These are phyloP conservation scores for Ziziphus jujuba DNA, from an alignment of 306 rosid genomes.

Conservation along the genomic window DNA sequence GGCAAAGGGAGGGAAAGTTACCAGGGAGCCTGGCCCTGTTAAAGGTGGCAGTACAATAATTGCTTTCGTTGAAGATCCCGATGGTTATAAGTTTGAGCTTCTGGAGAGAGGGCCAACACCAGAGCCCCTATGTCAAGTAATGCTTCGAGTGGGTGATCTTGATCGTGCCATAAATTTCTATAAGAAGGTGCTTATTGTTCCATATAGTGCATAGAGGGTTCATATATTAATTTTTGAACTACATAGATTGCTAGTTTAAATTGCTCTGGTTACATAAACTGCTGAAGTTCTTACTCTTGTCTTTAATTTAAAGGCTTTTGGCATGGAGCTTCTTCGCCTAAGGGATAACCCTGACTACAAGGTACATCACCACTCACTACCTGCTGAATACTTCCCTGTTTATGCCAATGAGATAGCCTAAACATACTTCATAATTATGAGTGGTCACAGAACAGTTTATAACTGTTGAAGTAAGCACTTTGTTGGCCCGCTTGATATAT, in stretches of 20 bases:
- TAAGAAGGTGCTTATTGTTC: constrained; percentile 48
- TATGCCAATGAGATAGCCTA: neutral
- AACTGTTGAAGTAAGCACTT: no score
- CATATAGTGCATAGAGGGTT: neutral
- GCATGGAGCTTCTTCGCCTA: constrained; percentile 71
- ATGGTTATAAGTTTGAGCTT: constrained; percentile 74
- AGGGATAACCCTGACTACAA: constrained; percentile 66
- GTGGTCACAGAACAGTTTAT: no score
- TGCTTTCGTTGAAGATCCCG: constrained; percentile 72
- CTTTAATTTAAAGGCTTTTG: constrained; percentile 47
- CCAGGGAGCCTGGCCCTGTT: constrained; percentile 56
- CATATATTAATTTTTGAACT: neutral
- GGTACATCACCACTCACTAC: constrained; percentile 39
- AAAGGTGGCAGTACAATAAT: constrained; percentile 47
- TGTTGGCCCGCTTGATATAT: no score
- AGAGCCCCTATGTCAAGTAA: constrained; percentile 77
- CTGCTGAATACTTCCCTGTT: neutral
- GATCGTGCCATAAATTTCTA: constrained; percentile 70
- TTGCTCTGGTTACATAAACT: neutral
- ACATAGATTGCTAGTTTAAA: neutral
- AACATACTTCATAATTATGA: neutral
- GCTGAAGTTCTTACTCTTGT: constrained; percentile 6
- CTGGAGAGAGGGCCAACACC: constrained; percentile 65
- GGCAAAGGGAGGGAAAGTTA: constrained; percentile 73
- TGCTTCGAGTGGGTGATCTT: constrained; percentile 82